Evolutionary conservation across 2,329 filamentous ascomycete species (phyloP), one percentile per base, ranked within the genome.

Genomic region (Alternaria viburni): DNA sequence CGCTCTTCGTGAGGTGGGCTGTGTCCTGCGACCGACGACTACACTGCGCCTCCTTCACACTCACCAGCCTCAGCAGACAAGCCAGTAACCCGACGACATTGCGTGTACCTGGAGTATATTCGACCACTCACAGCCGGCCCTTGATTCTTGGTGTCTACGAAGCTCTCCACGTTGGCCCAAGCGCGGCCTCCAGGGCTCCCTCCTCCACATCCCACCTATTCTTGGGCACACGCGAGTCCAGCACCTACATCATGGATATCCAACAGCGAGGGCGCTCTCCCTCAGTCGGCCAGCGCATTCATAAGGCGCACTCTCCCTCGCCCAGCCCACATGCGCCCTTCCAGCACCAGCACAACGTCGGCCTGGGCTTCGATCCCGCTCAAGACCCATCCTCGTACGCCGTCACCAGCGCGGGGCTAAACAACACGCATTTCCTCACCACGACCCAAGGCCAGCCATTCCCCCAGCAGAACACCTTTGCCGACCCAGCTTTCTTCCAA

Each of bases 251-350:
- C 82, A 70, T 70, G 68, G 68, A 70, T n/a, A 56, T 66, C 51
- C 68, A 84, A 79, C 84, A 86, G 76, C 83, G 86, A 77, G 87
- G 87, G 77, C 88, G 88, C 76, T 90, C 89, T 71, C 87, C 86
- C 70, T 90, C 89, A 74, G 83, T 84, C 76, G 84, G 84, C 68
- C 85, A 86, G 71, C 77, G 73, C 77, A 78, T 83, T 83, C 85
- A 88, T 89, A 90, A 91, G 90, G 91, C 86, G 79, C 88, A 88
- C 79, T 86, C 83, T 70, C 88, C 88, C 79, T 90, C 89, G 73
- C 87, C 88, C 72, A 88, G 88, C 76, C 86, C 86, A 78, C 85
- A 79, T 74, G 79, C 81, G 80, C 83, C 83, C 72, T 87, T 86
- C 74, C 82, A 84, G 76, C 83, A 84, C 56, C 85, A 72, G 26